Percentiles rank a stretch among this genome's conserved stretches.
These are phyloP conservation scores for Dictyostelium purpureum DNA, from an alignment of 78 protist species.

Conservation along the genomic window DNA sequence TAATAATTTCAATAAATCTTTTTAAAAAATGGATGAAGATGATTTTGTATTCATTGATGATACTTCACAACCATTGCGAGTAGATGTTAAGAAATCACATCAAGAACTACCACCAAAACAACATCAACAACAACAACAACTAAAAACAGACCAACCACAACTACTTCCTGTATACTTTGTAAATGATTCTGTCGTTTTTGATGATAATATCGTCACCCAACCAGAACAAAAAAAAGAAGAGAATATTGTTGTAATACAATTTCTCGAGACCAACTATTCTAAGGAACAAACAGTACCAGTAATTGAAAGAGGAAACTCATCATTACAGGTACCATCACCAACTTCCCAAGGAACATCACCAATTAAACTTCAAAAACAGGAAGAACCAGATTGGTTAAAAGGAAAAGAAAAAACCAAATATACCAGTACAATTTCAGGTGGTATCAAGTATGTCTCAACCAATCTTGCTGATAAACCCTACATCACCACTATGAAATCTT, in stretches of 20 bases:
- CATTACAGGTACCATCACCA: background rate
- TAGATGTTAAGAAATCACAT: slow-evolving; percentile 2
- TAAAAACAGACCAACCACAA: background rate
- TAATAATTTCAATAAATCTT: background rate
- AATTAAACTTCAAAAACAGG: background rate
- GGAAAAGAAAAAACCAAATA: background rate
- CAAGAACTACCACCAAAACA: too few species aligned
- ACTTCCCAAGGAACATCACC: background rate
- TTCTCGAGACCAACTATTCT: background rate
- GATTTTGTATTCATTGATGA: slow-evolving; percentile 31
- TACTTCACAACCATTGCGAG: slow-evolving; percentile 11
- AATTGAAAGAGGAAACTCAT: background rate
- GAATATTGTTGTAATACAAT: too few species aligned
- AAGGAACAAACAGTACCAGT: slow-evolving; percentile 5
- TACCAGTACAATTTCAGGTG: background rate
- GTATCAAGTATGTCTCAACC: background rate
- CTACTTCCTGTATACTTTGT: background rate
- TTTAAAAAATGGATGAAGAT: slow-evolving; percentile 14
- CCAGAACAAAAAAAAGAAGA: too few species aligned
- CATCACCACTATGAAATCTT: background rate
- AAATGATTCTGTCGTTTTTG: background rate
- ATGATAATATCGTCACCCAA: background rate
- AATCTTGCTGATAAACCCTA: background rate
- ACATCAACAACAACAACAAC: background rate
- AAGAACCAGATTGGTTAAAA: slow-evolving; percentile 14